Evolutionary conservation across 2,329 filamentous ascomycete genomes (phyloP).

Genomic region (Neoscytalidium dimidiatum): DNA sequence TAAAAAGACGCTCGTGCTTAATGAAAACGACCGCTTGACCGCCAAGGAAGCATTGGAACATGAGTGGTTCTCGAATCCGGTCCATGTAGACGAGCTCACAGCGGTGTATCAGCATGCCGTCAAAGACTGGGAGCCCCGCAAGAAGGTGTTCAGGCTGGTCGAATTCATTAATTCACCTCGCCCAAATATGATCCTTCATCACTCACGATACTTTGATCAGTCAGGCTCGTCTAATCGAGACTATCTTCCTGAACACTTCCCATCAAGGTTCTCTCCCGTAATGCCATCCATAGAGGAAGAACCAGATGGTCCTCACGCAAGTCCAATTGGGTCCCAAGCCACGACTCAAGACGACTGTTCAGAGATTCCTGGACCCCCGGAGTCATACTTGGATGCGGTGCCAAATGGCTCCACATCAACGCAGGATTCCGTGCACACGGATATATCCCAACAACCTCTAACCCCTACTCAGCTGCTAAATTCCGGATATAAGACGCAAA

Average conservation of each 20-base stretch:
- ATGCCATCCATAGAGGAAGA: neutral
- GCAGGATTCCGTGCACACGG: neutral
- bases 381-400: neutral
- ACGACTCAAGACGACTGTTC: neutral
- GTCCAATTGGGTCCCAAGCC: neutral
- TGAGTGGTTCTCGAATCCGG: constrained; percentile 56
- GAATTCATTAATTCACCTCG: constrained; percentile 24
- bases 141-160: constrained; percentile 29
- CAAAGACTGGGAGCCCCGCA: constrained; percentile 52
- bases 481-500: neutral
- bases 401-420: neutral
- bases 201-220: neutral
- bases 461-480: neutral
- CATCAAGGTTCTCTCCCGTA: neutral
- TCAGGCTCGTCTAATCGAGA: neutral
- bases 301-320: neutral
- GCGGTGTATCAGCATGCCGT: constrained; percentile 53
- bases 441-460: neutral
- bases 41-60: constrained; percentile 57
- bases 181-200: neutral
- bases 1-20: constrained; percentile 50
- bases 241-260: neutral
- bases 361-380: neutral
- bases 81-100: constrained; percentile 45
- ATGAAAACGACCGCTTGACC: constrained; percentile 54